Evolutionary conservation across 768 basidiomycete genomes (phyloP).

Genomic region (Lyophyllum shimeji): DNA sequence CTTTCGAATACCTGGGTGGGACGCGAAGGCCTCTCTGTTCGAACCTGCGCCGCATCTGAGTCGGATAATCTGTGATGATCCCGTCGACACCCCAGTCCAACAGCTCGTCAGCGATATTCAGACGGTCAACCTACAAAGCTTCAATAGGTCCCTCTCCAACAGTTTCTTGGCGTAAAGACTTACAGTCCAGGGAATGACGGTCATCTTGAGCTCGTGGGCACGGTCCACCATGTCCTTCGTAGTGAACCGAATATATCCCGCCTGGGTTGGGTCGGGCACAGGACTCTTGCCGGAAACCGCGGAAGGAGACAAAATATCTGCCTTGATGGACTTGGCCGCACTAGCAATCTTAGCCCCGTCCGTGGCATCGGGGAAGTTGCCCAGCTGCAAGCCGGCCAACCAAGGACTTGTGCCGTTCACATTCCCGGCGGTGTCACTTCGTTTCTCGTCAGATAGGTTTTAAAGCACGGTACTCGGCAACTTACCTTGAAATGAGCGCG

Average conservation of each 20-base stretch:
- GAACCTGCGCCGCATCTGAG: constrained; percentile 53
- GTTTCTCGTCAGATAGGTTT: background rate
- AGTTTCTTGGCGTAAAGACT: constrained; percentile 18
- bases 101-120: constrained; percentile 62
- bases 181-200: constrained; percentile 77
- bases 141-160: background rate
- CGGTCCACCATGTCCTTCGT: constrained; percentile 67
- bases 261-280: constrained; percentile 39
- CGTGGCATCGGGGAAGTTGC: constrained; percentile 62
- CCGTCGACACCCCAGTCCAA: constrained; percentile 67
- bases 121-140: constrained; percentile 51
- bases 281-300: constrained; percentile 41
- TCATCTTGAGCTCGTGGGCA: constrained; percentile 62
- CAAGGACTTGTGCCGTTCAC: constrained; percentile 55
- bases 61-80: constrained; percentile 77
- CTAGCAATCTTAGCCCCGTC: constrained; percentile 59
- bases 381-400: constrained; percentile 66
- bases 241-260: constrained; percentile 54
- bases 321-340: constrained; percentile 65
- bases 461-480: background rate
- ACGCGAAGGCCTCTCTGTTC: constrained; percentile 52
- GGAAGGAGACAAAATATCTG: constrained; percentile 64
- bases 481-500: constrained; percentile 67
- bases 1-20: constrained; percentile 58
- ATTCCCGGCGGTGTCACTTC: constrained; percentile 40